phyloP scores from a whole-genome alignment of 768 basidiomycete species.

The Panellus pusillus region DNA sequence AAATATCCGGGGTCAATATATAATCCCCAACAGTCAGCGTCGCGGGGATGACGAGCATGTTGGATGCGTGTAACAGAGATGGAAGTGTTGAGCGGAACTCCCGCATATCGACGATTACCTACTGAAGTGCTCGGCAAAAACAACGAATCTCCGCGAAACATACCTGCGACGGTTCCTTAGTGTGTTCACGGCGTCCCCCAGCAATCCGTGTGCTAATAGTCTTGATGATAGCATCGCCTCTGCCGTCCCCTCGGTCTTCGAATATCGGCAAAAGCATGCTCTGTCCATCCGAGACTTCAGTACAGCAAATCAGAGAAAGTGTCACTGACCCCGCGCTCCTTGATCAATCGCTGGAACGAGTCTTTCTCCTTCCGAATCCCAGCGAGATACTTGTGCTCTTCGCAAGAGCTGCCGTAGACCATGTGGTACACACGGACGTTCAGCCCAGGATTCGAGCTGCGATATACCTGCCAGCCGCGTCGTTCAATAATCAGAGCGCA shows the following conservation, averaged over 20 bases:
- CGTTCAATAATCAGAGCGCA: too few relatives aligned
- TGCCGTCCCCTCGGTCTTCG: slow-evolving; percentile 51
- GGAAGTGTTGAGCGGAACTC: slow-evolving; percentile 95
- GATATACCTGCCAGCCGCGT: slow-evolving; percentile 66
- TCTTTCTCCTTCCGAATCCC: slow-evolving; percentile 90
- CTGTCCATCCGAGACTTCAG: slow-evolving; percentile 42
- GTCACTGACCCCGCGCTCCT: slow-evolving; percentile 81
- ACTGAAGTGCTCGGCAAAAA: not conserved
- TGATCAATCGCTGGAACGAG: slow-evolving; percentile 89
- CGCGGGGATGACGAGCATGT: slow-evolving; percentile 80
- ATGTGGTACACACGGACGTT: slow-evolving; percentile 92
- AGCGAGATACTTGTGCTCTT: slow-evolving; percentile 94
- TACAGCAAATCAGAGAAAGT: not conserved
- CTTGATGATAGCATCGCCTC: slow-evolving; percentile 65
- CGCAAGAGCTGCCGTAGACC: slow-evolving; percentile 89
- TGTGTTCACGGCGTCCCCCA: slow-evolving; percentile 74
- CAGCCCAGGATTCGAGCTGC: slow-evolving; percentile 78
- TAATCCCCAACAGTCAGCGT: slow-evolving; percentile 97
- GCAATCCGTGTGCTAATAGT: slow-evolving; percentile 85
- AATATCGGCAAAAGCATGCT: slow-evolving; percentile 86
- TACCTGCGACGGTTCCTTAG: slow-evolving; percentile 65
- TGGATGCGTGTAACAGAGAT: slow-evolving; percentile 82
- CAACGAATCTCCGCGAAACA: not conserved
- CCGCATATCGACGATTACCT: slow-evolving; percentile 97
- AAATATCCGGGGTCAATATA: slow-evolving; percentile 91